Conservation (phyloP, 106 monocot genomes). For the Allium sativum region DNA sequence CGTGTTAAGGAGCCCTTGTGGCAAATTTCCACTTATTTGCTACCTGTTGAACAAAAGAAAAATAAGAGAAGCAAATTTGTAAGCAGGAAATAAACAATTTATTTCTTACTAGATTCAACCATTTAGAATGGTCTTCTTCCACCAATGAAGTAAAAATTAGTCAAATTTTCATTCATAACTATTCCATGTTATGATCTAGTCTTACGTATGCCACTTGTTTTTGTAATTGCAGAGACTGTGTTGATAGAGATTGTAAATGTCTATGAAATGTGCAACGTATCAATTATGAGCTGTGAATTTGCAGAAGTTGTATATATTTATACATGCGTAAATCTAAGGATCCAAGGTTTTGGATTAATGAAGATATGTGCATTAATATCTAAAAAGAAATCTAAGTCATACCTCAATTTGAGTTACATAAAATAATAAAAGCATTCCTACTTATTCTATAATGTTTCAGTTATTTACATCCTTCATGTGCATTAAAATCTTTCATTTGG, state of each 20-base stretch:
- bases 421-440: too few relatives aligned
- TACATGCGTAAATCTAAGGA: neutral
- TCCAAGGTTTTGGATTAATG: conserved; percentile 11
- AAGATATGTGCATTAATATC: neutral
- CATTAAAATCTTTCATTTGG: too few relatives aligned
- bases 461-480: too few relatives aligned
- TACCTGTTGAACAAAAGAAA: conserved; percentile 65
- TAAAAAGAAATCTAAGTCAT: too few relatives aligned
- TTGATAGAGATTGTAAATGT: conserved; percentile 19
- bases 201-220: neutral
- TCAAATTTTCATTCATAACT: neutral
- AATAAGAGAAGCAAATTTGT: conserved; percentile 59
- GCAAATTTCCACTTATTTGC: too few relatives aligned
- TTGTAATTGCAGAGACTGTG: conserved; percentile 11
- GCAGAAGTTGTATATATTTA: conserved; percentile 8
- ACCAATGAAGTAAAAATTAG: neutral
- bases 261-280: neutral
- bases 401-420: too few relatives aligned
- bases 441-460: too few relatives aligned
- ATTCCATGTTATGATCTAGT: neutral
- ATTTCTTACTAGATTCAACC: neutral
- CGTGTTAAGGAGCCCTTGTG: too few relatives aligned
- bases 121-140: neutral
- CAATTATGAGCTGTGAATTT: conserved; percentile 8
- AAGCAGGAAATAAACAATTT: conserved; percentile 1